phyloP scores from a whole-genome alignment of 257 asterid species.

The Jaltomata sinuosa region DNA sequence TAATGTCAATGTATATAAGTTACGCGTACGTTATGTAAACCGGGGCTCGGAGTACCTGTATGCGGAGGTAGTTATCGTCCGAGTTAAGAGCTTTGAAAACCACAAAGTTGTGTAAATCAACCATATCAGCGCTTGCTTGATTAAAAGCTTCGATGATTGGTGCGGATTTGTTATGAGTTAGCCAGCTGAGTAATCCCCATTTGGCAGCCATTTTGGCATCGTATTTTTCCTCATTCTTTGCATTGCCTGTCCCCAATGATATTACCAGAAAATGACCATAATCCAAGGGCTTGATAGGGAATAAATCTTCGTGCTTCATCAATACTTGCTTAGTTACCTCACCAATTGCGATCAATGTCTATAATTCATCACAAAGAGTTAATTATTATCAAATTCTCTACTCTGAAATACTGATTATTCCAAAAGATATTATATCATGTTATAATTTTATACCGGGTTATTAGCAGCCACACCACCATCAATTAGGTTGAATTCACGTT shows the following conservation, averaged over 20 bases:
- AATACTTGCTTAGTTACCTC: constrained; percentile 32
- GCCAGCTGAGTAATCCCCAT: constrained; percentile 63
- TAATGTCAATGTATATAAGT: too few relatives aligned
- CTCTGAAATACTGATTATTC: too few relatives aligned
- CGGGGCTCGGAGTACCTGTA: constrained; percentile 36
- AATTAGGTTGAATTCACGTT: constrained; percentile 34
- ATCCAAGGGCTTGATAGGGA: constrained; percentile 31
- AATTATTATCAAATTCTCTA: not conserved
- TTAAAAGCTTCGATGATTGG: constrained; percentile 28
- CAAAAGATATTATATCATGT: not conserved
- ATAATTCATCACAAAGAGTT: not conserved
- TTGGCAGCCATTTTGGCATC: constrained; percentile 28
- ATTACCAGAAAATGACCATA: constrained; percentile 38
- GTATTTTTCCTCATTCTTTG: constrained; percentile 24
- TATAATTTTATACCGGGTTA: constrained; percentile 41
- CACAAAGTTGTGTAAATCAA: constrained; percentile 39
- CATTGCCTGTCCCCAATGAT: constrained; percentile 51
- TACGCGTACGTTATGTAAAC: too few relatives aligned
- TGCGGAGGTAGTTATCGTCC: constrained; percentile 43
- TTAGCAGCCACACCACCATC: constrained; percentile 63
- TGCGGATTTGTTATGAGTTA: constrained; percentile 14
- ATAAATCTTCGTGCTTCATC: constrained; percentile 22
- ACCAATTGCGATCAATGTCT: constrained; percentile 48
- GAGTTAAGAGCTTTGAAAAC: constrained; percentile 48
- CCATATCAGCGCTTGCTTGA: constrained; percentile 48